Evolutionary conservation across 169 alveolate genomes (phyloP).

Genomic region (Plasmodium relictum): DNA sequence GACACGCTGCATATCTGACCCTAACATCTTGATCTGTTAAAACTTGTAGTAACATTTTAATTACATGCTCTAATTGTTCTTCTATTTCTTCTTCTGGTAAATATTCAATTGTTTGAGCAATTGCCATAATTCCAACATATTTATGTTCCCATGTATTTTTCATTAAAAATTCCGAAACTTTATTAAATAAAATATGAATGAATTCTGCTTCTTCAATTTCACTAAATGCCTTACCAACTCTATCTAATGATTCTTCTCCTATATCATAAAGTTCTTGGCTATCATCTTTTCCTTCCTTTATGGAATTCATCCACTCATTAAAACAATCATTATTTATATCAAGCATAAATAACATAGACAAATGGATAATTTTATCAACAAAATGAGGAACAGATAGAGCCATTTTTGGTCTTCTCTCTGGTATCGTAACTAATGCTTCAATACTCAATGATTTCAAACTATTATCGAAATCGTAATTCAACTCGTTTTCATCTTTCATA

Average conservation of each 20-base stretch:
- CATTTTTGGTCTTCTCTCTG: constrained; percentile 86
- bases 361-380: constrained; percentile 81
- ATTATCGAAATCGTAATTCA: constrained; percentile 80
- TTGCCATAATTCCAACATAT: constrained; percentile 91
- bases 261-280: constrained; percentile 88
- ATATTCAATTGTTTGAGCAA: constrained; percentile 90
- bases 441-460: constrained; percentile 84
- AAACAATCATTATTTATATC: constrained; percentile 89
- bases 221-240: constrained; percentile 89
- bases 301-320: constrained; percentile 89
- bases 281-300: constrained; percentile 88
- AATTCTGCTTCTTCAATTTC: constrained; percentile 85
- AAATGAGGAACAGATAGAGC: constrained; percentile 86
- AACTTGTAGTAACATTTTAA: constrained; percentile 86
- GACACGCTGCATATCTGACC: constrained; percentile 94
- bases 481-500: constrained; percentile 78
- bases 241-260: constrained; percentile 90
- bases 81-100: constrained; percentile 90
- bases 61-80: constrained; percentile 87
- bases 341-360: constrained; percentile 87
- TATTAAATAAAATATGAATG: constrained; percentile 84
- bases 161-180: constrained; percentile 86
- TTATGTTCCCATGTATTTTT: constrained; percentile 90
- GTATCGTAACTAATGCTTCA: constrained; percentile 84
- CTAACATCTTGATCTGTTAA: constrained; percentile 90